Conservation (phyloP, 2,329 filamentous ascomycete species). For the Trichoderma gracile region DNA sequence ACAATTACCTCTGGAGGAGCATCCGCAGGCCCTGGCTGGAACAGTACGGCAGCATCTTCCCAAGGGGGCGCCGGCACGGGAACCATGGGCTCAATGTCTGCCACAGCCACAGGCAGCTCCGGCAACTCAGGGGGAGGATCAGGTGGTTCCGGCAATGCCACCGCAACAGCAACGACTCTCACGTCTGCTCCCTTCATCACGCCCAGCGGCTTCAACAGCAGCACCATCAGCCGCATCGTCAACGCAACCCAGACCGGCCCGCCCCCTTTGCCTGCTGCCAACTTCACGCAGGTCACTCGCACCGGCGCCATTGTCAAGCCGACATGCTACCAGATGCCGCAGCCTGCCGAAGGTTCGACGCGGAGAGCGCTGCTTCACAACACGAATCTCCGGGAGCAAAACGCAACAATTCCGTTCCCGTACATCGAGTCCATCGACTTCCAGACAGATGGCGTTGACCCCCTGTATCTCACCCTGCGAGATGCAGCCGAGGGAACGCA, state of each 20-base stretch:
- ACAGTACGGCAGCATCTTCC: not conserved
- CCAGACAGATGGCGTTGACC: constrained; percentile 36
- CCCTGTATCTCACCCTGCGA: constrained; percentile 39
- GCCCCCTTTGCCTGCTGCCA: constrained; percentile 33
- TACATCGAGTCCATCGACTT: constrained; percentile 43
- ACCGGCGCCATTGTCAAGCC: constrained; percentile 33
- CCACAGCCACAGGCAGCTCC: not conserved
- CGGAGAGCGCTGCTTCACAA: constrained; percentile 38
- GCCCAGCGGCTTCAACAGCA: constrained; percentile 21
- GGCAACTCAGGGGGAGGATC: not conserved
- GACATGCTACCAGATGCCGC: constrained; percentile 38
- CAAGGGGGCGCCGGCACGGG: not conserved
- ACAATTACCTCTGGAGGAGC: constrained; percentile 1
- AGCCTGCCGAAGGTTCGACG: constrained; percentile 29
- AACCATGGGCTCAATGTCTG: not conserved
- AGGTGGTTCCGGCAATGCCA: constrained; percentile 1
- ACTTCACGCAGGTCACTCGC: constrained; percentile 39
- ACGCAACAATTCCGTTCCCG: constrained; percentile 38
- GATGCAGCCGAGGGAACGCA: constrained; percentile 35
- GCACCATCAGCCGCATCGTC: constrained; percentile 3
- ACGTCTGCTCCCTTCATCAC: constrained; percentile 24
- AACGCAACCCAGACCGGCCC: constrained; percentile 22
- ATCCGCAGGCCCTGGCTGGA: constrained; percentile 18
- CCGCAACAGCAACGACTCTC: not conserved
- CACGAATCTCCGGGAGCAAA: constrained; percentile 34